Evolutionary conservation across 2,329 filamentous ascomycete species (phyloP).

Genomic region (Clarireedia paspali): DNA sequence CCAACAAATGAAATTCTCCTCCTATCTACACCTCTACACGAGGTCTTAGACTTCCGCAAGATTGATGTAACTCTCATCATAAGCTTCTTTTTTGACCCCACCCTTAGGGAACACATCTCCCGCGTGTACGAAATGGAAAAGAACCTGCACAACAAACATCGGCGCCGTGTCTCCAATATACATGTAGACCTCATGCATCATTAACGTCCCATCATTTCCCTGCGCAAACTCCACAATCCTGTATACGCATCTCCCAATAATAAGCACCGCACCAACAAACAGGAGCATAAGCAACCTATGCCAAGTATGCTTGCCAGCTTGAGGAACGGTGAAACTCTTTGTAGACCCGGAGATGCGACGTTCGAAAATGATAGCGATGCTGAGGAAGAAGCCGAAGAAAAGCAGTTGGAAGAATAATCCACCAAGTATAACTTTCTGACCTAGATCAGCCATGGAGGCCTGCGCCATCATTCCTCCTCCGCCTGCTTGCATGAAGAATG

Average conservation of each 20-base stretch:
- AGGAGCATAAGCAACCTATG: slow-evolving; percentile 33
- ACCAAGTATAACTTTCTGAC: slow-evolving; percentile 32
- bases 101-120: slow-evolving; percentile 17
- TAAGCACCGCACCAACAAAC: slow-evolving; percentile 36
- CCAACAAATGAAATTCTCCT: too few species aligned
- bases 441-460: neutral
- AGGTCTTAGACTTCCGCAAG: too few species aligned
- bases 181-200: slow-evolving; percentile 37
- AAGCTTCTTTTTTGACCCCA: too few species aligned
- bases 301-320: slow-evolving; percentile 18
- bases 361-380: slow-evolving; percentile 10
- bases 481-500: slow-evolving; percentile 42
- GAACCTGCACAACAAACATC: slow-evolving; percentile 34
- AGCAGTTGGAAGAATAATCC: slow-evolving; percentile 43
- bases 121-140: slow-evolving; percentile 33
- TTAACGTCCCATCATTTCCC: slow-evolving; percentile 36
- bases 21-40: too few species aligned
- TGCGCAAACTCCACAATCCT: slow-evolving; percentile 40
- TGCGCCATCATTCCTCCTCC: slow-evolving; percentile 18
- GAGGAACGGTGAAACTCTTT: too few species aligned
- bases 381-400: slow-evolving; percentile 42
- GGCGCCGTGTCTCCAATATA: slow-evolving; percentile 39
- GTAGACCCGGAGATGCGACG: neutral
- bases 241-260: slow-evolving; percentile 40
- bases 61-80: too few species aligned